phyloP scores from a whole-genome alignment of 345 rosid species.

The Garcia nutans region DNA sequence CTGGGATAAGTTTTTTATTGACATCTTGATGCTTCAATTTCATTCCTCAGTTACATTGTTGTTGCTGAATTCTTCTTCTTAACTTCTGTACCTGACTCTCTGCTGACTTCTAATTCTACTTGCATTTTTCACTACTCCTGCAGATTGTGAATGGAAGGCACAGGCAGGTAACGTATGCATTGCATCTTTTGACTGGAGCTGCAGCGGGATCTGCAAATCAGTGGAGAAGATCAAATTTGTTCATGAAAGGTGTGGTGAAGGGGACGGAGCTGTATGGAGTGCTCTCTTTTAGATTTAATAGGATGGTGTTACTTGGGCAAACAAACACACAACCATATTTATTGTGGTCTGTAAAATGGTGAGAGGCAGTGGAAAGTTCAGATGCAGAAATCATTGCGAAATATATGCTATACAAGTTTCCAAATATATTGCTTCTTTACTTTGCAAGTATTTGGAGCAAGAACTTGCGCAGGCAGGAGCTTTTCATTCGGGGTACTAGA shows the following conservation, averaged over 20 bases:
- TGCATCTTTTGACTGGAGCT: constrained; percentile 97
- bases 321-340: neutral
- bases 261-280: constrained; percentile 84
- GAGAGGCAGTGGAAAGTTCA: neutral
- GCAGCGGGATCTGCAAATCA: constrained; percentile 96
- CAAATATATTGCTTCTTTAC: neutral
- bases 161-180: constrained; percentile 83
- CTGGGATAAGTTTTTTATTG: neutral
- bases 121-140: neutral
- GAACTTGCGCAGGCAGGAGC: neutral
- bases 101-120: neutral
- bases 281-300: constrained; percentile 28
- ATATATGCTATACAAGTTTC: neutral
- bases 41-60: neutral
- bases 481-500: neutral
- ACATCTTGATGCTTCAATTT: neutral
- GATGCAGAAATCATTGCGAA: neutral
- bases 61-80: neutral
- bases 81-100: neutral
- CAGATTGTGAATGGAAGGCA: constrained; percentile 98
- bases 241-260: constrained; percentile 87
- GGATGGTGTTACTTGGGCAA: neutral
- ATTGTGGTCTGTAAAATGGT: neutral
- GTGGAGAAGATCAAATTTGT: constrained; percentile 84
- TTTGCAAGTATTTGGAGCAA: neutral